Conservation (phyloP, 2,329 filamentous ascomycete genomes). For the Aurifilum marmelostoma region DNA sequence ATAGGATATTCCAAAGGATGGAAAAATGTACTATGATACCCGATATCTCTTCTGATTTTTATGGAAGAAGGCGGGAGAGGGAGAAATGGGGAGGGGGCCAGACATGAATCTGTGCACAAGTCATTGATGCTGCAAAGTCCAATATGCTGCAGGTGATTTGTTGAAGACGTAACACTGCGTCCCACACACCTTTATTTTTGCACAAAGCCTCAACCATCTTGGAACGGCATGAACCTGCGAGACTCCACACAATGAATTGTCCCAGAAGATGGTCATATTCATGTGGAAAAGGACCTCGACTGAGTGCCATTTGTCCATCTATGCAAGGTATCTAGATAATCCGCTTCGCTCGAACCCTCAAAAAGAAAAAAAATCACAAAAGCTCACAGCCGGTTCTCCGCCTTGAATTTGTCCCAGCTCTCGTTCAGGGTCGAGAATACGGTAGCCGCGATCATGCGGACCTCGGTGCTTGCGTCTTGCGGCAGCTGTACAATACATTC, state of each 20-base stretch:
- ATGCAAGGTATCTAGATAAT: conserved; percentile 26
- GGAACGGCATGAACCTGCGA: neutral
- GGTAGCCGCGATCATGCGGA: conserved; percentile 65
- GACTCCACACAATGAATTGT: neutral
- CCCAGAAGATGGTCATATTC: neutral
- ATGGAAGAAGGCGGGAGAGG: too few species aligned
- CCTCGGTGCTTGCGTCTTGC: conserved; percentile 66
- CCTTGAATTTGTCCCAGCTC: conserved; percentile 74
- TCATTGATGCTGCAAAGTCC: neutral
- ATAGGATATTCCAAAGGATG: neutral
- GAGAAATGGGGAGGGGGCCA: too few species aligned
- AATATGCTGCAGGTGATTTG: neutral
- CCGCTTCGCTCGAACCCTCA: conserved; percentile 12
- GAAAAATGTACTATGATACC: conserved; percentile 9
- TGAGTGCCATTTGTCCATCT: conserved; percentile 21
- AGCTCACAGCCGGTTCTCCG: conserved; percentile 66
- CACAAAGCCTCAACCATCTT: neutral
- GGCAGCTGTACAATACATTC: conserved; percentile 53
- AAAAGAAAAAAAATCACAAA: neutral
- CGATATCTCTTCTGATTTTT: neutral
- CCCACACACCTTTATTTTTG: neutral
- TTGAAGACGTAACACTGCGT: neutral
- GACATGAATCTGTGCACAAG: neutral
- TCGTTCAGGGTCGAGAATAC: conserved; percentile 73
- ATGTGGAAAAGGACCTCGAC: neutral